These are phyloP conservation scores for Quercus aquifolioides DNA, from an alignment of 306 rosid species.

Conservation along the genomic window DNA sequence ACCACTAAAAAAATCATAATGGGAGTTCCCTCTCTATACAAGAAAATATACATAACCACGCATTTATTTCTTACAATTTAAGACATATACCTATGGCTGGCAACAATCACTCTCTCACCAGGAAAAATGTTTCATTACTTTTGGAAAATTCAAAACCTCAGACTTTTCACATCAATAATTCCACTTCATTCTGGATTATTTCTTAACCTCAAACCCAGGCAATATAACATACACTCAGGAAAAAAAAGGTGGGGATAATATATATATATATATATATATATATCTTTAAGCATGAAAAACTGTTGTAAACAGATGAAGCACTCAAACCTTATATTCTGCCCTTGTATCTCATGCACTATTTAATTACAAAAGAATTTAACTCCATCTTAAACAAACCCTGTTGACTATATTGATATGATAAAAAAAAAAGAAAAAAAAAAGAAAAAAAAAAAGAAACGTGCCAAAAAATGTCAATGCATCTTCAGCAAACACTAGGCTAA, in stretches of 20 bases:
- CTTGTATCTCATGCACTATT: background rate
- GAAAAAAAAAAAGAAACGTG: background rate
- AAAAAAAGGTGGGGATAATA: background rate
- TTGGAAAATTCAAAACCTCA: background rate
- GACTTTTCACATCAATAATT: background rate
- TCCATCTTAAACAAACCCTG: background rate
- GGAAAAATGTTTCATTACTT: background rate
- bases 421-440: background rate
- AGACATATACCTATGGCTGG: background rate
- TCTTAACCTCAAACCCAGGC: background rate
- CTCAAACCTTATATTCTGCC: background rate
- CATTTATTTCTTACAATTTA: background rate
- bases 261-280: too few relatives aligned
- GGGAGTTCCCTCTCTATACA: background rate
- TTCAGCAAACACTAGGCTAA: slow-evolving; percentile 3
- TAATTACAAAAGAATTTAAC: background rate
- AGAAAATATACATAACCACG: background rate
- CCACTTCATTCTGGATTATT: background rate
- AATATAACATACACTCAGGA: background rate
- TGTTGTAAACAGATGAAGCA: background rate
- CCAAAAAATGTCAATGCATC: background rate
- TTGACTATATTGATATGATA: background rate
- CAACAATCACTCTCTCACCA: background rate
- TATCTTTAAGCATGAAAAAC: background rate
- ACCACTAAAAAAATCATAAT: background rate